These are phyloP conservation scores for Hippophae tibetana DNA, from an alignment of 306 rosid species.

Conservation along the genomic window DNA sequence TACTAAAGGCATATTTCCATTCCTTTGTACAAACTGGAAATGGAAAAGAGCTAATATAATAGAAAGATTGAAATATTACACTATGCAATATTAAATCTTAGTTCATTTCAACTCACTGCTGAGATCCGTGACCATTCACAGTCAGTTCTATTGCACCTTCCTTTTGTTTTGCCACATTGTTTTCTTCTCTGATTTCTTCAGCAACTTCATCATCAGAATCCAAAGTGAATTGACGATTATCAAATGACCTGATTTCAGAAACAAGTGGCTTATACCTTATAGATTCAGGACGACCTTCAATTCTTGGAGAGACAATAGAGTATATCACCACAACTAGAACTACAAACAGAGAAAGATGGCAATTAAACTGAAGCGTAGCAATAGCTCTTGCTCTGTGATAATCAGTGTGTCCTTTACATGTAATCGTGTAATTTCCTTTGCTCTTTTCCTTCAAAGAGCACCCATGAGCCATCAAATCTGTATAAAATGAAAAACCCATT, in stretches of 20 bases:
- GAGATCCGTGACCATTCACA: conserved; percentile 44
- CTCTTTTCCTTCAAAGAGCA: conserved; percentile 50
- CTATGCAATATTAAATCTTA: conserved; percentile 10
- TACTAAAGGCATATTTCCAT: conserved; percentile 11
- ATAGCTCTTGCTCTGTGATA: conserved; percentile 80
- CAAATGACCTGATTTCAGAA: conserved; percentile 38
- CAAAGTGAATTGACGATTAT: conserved; percentile 47
- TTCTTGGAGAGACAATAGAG: conserved; percentile 24
- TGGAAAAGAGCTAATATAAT: background rate
- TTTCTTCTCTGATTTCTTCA: conserved; percentile 30
- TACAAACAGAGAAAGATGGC: conserved; percentile 73
- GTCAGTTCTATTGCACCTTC: conserved; percentile 25
- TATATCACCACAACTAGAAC: conserved; percentile 27
- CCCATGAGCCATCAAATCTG: conserved; percentile 47
- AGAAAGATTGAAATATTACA: background rate
- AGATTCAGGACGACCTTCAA: conserved; percentile 18
- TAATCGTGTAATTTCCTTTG: conserved; percentile 60
- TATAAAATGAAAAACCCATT: conserved; percentile 63
- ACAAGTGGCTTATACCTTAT: conserved; percentile 41
- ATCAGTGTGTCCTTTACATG: conserved; percentile 64
- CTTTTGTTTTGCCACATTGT: conserved; percentile 25
- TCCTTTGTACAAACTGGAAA: conserved; percentile 16
- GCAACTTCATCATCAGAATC: conserved; percentile 42
- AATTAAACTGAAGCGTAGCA: conserved; percentile 93
- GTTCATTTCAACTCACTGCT: conserved; percentile 24